Percentiles rank a stretch among this genome's conserved stretches.
These are phyloP conservation scores for Hericium alpestre DNA, from an alignment of 768 basidiomycete species.

Conservation along the genomic window DNA sequence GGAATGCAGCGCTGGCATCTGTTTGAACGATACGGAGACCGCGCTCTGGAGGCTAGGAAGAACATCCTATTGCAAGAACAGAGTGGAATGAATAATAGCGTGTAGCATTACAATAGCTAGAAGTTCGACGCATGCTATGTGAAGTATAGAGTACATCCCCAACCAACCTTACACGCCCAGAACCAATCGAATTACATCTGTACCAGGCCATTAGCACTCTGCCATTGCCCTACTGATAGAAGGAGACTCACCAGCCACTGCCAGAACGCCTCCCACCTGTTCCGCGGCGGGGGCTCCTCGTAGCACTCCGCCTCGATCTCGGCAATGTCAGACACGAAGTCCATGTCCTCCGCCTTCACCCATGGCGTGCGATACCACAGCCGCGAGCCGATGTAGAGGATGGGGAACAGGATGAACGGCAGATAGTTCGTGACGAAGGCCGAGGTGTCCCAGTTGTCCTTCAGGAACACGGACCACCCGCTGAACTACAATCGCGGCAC, in stretches of 20 bases:
- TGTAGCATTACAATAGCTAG: not conserved
- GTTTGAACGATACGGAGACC: too few species aligned
- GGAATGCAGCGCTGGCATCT: too few species aligned
- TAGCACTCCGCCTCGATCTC: conserved; percentile 27
- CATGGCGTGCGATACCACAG: conserved; percentile 38
- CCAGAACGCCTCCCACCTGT: conserved; percentile 64
- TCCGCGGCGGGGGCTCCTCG: conserved; percentile 65
- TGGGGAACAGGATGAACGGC: conserved; percentile 56
- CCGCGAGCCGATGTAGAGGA: conserved; percentile 56
- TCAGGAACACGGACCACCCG: conserved; percentile 43
- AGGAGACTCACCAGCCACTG: conserved; percentile 54
- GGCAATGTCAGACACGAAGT: conserved; percentile 57
- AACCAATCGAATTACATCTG: not conserved
- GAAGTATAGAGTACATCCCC: not conserved
- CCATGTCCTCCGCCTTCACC: conserved; percentile 61
- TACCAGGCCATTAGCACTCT: not conserved
- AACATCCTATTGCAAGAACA: not conserved
- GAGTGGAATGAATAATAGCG: not conserved
- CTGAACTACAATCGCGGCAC: conserved; percentile 27
- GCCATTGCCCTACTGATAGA: not conserved
- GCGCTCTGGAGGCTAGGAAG: too few species aligned
- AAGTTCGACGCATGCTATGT: not conserved
- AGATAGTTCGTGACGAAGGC: conserved; percentile 82
- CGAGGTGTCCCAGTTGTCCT: conserved; percentile 40
- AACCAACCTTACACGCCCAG: too few species aligned